Evolutionary conservation across 1,284 basidiomycete genomes (phyloP).

Genomic region (Coriolopsis trogii): DNA sequence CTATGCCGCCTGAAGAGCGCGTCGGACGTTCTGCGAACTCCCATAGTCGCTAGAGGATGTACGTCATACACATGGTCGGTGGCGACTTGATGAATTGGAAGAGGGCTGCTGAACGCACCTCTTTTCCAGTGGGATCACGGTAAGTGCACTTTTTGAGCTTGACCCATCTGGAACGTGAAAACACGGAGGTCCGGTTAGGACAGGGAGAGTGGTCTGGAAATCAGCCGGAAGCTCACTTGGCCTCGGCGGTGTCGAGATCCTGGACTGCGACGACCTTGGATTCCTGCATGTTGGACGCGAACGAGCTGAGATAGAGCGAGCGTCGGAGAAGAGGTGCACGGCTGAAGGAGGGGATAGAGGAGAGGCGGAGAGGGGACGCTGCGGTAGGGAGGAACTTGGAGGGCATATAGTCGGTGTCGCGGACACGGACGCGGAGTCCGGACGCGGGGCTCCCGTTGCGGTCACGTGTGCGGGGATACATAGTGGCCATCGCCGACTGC

Average conservation of each 20-base stretch:
- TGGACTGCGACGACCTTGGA: conserved; percentile 36
- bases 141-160: conserved; percentile 76
- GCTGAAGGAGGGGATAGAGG: background rate
- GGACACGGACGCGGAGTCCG: no score
- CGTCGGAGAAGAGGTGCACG: background rate
- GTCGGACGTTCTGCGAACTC: conserved; percentile 86
- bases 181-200: conserved; percentile 6
- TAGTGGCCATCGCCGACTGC: conserved; percentile 12
- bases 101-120: conserved; percentile 53
- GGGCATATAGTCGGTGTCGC: no score
- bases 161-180: conserved; percentile 59
- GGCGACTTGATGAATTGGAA: no score
- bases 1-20: conserved; percentile 71
- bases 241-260: conserved; percentile 58
- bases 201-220: conserved; percentile 4
- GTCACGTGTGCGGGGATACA: conserved; percentile 22
- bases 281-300: conserved; percentile 31
- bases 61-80: background rate
- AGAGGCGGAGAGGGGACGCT: background rate
- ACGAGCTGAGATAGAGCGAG: conserved; percentile 4
- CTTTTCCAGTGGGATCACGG: conserved; percentile 71
- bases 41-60: conserved; percentile 67
- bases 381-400: no score
- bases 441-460: conserved; percentile 11
- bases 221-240: conserved; percentile 50